Percentiles rank a stretch among this genome's conserved stretches.
Evolutionary conservation across 1,139 yeast species (phyloP).

Genomic region (Geotrichum carabidarum): DNA sequence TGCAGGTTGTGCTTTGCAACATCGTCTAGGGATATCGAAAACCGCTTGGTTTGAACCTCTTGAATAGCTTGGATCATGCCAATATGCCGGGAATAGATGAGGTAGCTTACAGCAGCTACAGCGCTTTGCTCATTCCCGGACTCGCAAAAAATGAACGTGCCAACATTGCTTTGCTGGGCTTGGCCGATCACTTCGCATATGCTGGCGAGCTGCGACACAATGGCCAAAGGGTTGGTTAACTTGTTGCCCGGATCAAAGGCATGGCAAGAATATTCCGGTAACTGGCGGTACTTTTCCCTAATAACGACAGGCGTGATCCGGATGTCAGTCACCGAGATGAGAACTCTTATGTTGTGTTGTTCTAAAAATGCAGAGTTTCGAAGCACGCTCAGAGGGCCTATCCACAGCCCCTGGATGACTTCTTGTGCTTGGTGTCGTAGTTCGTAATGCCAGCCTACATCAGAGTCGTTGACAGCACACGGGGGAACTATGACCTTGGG

Average conservation of each 20-base stretch:
- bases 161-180: conserved; percentile 20
- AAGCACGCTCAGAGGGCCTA: conserved; percentile 33
- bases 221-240: conserved; percentile 19
- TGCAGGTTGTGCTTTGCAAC: conserved; percentile 27
- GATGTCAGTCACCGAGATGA: conserved; percentile 24
- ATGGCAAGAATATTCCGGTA: conserved; percentile 18
- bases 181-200: conserved; percentile 22
- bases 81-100: conserved; percentile 25
- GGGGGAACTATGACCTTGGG: conserved; percentile 32
- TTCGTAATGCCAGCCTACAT: conserved; percentile 33
- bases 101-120: conserved; percentile 32
- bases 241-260: conserved; percentile 24
- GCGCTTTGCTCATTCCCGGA: conserved; percentile 36
- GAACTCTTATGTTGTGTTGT: conserved; percentile 27
- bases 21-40: conserved; percentile 30
- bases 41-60: conserved; percentile 31
- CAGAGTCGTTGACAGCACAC: conserved; percentile 26
- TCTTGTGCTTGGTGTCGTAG: conserved; percentile 24
- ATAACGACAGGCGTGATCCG: conserved; percentile 11
- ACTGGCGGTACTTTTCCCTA: conserved; percentile 17
- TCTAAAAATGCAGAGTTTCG: conserved; percentile 27
- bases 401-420: conserved; percentile 31
- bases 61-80: conserved; percentile 30
- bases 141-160: conserved; percentile 33
- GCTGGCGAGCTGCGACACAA: conserved; percentile 23